Evolutionary conservation across 2,329 filamentous ascomycete species (phyloP), one percentile per base, ranked within the genome.

Genomic region (Corynespora cassiicola): DNA sequence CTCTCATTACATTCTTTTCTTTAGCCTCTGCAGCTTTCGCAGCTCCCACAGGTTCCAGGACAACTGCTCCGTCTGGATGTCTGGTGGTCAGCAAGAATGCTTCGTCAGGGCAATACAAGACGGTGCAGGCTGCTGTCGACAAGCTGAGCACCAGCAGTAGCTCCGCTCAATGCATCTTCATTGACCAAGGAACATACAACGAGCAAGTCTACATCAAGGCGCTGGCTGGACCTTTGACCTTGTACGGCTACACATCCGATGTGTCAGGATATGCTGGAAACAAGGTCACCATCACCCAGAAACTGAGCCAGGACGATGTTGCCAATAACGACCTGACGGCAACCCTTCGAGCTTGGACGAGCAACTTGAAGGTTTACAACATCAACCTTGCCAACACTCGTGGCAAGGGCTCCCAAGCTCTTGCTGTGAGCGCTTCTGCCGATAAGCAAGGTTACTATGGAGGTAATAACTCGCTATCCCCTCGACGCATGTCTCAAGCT

Each of bases 331-430:
- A 85, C 46, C 58, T 63, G 41, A 83, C 75, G 4, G 74, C 66
- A 4, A 79, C 77, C 1, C 60, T 78, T n/a, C 69, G 75, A 9
- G 74, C 71, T 7, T 65, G 61, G 51, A 73, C 77, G 0, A 56
- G 63, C 5, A 74, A 79, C 50, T 74, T 85, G 42, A 78, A 77
- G 50, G 66, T 85, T 12, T 86, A 86, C 69, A 86, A 86, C 48
- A 71, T 86, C 58, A 81, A 83, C 57, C 67, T 81, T 7, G 61
- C 65, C 44, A 68, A 66, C 42, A 65, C 60, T 11, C 64, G 73
- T 35, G 78, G 77, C 6, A 35, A 68, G 24, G 75, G 76, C 15
- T 71, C 69, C 4, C 77, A 81, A 49, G 78, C 75, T 9, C 67
- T 82, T 31, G 80, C 80, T 3, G 42, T 84, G 12, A 75, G 73